Percentiles rank a stretch among this genome's conserved stretches.
Conservation (phyloP, 2,329 filamentous ascomycete genomes). For the Verruconis gallopava region DNA sequence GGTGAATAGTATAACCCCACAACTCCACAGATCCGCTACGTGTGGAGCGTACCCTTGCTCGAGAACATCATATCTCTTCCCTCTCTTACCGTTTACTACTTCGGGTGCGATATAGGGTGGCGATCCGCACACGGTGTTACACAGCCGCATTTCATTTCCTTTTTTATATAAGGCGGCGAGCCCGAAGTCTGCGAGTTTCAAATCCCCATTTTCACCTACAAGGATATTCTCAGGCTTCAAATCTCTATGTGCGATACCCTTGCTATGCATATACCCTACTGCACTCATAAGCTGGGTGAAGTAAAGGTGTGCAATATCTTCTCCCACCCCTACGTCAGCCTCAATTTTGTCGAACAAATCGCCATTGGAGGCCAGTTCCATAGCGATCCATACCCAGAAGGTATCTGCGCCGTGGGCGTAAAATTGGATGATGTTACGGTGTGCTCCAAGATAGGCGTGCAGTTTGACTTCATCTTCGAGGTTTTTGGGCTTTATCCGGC, state of each 20-base stretch:
- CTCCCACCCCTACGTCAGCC: constrained; percentile 84
- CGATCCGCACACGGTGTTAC: constrained; percentile 83
- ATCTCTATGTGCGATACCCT: constrained; percentile 78
- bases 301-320: constrained; percentile 93
- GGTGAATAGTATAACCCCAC: constrained; percentile 94
- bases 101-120: constrained; percentile 97
- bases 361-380: constrained; percentile 91
- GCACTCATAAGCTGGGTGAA: constrained; percentile 85
- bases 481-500: constrained; percentile 78
- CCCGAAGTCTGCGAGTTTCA: constrained; percentile 95
- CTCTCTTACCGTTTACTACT: constrained; percentile 46
- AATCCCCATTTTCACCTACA: constrained; percentile 65
- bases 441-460: constrained; percentile 76
- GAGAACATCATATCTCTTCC: constrained; percentile 32
- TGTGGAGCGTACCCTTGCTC: constrained; percentile 59
- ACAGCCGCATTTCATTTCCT: constrained; percentile 68
- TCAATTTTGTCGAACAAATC: constrained; percentile 99
- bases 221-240: constrained; percentile 82
- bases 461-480: constrained; percentile 84
- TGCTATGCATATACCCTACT: constrained; percentile 89
- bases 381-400: constrained; percentile 92
- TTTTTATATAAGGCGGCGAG: constrained; percentile 89
- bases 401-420: constrained; percentile 76
- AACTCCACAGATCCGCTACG: constrained; percentile 89
- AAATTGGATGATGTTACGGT: constrained; percentile 89